Conservation (phyloP, 768 basidiomycete genomes). For the Podaxis mareebaensis region DNA sequence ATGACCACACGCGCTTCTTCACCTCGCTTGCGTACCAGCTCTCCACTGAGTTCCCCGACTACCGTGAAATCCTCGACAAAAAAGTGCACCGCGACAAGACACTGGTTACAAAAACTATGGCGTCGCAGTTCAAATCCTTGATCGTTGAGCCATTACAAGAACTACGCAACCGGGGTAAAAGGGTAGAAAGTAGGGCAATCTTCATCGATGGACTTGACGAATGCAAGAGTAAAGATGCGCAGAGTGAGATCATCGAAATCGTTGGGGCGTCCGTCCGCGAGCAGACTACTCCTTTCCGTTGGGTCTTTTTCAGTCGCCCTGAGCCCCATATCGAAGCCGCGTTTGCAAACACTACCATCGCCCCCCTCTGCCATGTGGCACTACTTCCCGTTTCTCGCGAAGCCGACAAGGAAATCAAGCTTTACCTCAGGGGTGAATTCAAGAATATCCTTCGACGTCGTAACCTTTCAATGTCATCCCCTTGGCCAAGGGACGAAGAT, state of each 20-base stretch:
- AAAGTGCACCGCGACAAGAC: not conserved
- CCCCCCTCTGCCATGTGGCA: not conserved
- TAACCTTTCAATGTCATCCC: no score
- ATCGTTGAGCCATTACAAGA: constrained; percentile 6
- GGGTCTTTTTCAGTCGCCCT: constrained; percentile 6
- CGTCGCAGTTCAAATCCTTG: not conserved
- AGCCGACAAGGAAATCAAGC: not conserved
- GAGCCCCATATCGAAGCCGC: not conserved
- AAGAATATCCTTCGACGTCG: not conserved
- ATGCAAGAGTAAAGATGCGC: not conserved
- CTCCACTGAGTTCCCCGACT: not conserved
- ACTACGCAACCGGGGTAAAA: not conserved
- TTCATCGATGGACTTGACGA: constrained; percentile 8
- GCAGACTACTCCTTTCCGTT: not conserved
- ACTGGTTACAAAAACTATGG: not conserved
- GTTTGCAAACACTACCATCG: not conserved
- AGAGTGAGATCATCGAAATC: constrained; percentile 5
- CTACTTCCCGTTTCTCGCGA: not conserved
- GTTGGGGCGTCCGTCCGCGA: not conserved
- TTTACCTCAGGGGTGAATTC: not conserved
- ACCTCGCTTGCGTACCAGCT: constrained; percentile 13
- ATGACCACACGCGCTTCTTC: not conserved
- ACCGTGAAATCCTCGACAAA: not conserved
- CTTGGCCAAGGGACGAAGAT: constrained; percentile 15
- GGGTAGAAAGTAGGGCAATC: not conserved